Percentiles rank a stretch among this genome's conserved stretches.
These are phyloP conservation scores for Exophiala viscosa DNA, from an alignment of 2,329 filamentous ascomycete genomes.

Conservation along the genomic window DNA sequence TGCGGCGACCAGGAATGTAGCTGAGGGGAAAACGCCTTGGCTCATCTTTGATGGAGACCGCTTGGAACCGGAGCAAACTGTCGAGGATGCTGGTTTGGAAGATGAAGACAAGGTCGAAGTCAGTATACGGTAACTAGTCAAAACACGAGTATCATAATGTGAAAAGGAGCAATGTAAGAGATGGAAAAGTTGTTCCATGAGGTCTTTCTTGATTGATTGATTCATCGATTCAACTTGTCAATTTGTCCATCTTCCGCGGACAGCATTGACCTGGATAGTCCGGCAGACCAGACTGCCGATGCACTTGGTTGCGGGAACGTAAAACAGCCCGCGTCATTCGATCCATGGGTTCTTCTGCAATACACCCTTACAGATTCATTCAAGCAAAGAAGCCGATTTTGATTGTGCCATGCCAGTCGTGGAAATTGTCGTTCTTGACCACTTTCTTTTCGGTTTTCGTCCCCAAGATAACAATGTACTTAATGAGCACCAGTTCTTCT, in stretches of 20 bases:
- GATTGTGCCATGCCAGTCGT: not conserved
- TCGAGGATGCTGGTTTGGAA: slow-evolving; percentile 67
- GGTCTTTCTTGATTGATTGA: not conserved
- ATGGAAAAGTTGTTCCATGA: not conserved
- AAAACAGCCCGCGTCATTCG: not conserved
- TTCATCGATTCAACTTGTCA: slow-evolving; percentile 4
- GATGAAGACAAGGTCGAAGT: slow-evolving; percentile 76
- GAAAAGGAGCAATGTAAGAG: not conserved
- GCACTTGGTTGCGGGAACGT: not conserved
- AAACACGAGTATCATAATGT: not conserved
- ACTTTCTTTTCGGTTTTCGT: not conserved
- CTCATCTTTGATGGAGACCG: slow-evolving; percentile 73
- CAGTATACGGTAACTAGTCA: slow-evolving; percentile 51
- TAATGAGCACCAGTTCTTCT: slow-evolving; percentile 60
- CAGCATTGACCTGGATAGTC: not conserved
- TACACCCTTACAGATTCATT: not conserved
- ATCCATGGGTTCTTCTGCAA: not conserved
- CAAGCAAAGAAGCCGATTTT: not conserved
- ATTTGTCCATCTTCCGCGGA: not conserved
- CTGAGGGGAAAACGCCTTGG: slow-evolving; percentile 52
- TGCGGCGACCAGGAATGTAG: slow-evolving; percentile 52
- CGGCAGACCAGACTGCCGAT: not conserved
- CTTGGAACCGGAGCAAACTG: slow-evolving; percentile 57
- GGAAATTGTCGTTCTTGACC: not conserved
- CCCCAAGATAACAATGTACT: not conserved